Evolutionary conservation across 495 filamentous ascomycete species (phyloP).

Genomic region (Penicillium nucicola): DNA sequence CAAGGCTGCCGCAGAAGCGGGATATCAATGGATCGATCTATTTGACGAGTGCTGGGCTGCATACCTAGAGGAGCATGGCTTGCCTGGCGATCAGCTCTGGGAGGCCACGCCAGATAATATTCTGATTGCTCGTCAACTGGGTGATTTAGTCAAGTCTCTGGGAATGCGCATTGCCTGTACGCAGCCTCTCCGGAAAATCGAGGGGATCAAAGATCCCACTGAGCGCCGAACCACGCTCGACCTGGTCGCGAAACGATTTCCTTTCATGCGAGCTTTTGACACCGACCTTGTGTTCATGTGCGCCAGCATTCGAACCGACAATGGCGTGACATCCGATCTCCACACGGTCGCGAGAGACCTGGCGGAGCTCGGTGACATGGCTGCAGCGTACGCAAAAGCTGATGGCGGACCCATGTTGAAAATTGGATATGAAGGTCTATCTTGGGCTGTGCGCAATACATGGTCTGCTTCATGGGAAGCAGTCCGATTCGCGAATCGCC

Average conservation of each 20-base stretch:
- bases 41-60: conserved; percentile 40
- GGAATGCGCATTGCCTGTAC: conserved; percentile 33
- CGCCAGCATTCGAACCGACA: conserved; percentile 29
- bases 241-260: conserved; percentile 31
- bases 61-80: conserved; percentile 26
- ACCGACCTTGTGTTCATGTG: conserved; percentile 37
- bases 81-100: conserved; percentile 26
- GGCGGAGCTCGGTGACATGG: conserved; percentile 31
- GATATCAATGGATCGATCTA: conserved; percentile 33
- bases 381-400: conserved; percentile 18
- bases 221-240: conserved; percentile 21
- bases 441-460: conserved; percentile 61
- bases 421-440: conserved; percentile 41
- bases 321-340: conserved; percentile 28
- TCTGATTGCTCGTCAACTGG: conserved; percentile 23
- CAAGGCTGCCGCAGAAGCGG: conserved; percentile 27
- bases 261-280: conserved; percentile 36
- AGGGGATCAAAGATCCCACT: conserved; percentile 23
- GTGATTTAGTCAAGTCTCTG: conserved; percentile 23
- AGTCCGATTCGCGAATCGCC: conserved; percentile 50
- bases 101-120: conserved; percentile 27
- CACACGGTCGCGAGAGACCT: conserved; percentile 27
- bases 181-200: conserved; percentile 30
- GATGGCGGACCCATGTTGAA: conserved; percentile 29
- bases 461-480: conserved; percentile 62